A percentile compares a stretch with the other conserved stretches of the same genome.
These are phyloP conservation scores for Cladophialophora carrionii DNA, from an alignment of 2,329 filamentous ascomycete genomes.

Conservation along the genomic window DNA sequence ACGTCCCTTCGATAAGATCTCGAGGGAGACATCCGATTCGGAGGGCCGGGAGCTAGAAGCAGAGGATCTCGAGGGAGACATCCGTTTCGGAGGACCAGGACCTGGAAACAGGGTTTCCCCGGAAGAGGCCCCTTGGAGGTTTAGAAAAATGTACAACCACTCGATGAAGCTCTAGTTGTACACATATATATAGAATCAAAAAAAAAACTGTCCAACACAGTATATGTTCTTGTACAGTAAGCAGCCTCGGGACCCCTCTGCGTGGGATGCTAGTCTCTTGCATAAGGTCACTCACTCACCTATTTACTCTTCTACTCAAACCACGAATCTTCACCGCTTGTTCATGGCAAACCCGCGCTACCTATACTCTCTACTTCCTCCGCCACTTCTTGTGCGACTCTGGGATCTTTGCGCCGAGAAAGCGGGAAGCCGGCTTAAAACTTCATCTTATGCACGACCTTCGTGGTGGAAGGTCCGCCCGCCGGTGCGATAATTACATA, in stretches of 20 bases:
- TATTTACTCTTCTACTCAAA: too few species aligned
- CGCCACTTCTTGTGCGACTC: not conserved
- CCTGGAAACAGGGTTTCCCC: not conserved
- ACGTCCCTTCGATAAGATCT: not conserved
- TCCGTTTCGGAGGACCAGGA: not conserved
- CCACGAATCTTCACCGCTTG: not conserved
- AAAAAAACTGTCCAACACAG: not conserved
- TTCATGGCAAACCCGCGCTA: not conserved
- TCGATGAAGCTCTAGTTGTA: not conserved
- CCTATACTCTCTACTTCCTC: not conserved
- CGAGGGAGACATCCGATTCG: not conserved
- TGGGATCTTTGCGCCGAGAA: not conserved
- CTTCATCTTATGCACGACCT: not conserved
- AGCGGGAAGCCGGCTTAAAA: not conserved
- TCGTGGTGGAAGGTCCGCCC: not conserved
- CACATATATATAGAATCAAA: constrained; percentile 11
- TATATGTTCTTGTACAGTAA: not conserved
- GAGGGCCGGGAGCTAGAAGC: not conserved
- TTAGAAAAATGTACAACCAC: constrained; percentile 5
- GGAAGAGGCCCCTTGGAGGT: too few species aligned
- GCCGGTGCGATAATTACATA: too few species aligned
- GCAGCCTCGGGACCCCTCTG: not conserved
- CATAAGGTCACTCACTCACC: too few species aligned
- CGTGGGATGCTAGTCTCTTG: not conserved
- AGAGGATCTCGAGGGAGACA: not conserved